A percentile compares a stretch with the other conserved stretches of the same genome.
Evolutionary conservation across 192 early-diverging fungal species (phyloP).

Genomic region (Diversispora epigaea): DNA sequence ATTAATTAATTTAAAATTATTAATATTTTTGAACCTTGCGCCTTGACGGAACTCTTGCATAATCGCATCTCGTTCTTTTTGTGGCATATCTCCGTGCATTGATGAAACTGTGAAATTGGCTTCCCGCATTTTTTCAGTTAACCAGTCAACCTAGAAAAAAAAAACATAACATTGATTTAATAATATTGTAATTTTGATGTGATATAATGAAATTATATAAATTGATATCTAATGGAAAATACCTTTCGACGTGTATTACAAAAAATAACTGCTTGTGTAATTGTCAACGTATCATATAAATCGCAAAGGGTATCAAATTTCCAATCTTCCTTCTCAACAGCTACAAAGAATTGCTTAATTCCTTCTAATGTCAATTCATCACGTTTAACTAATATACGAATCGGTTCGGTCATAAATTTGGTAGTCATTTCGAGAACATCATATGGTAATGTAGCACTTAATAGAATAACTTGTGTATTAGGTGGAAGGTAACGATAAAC

Average conservation of each 20-base stretch:
- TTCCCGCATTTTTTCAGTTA: constrained; percentile 93
- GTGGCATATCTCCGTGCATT: constrained; percentile 99
- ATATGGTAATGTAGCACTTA: constrained; percentile 89
- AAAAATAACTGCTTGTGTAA: constrained; percentile 99
- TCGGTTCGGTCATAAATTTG: constrained; percentile 97
- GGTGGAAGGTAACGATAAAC: constrained; percentile 92
- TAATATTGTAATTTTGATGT: background rate
- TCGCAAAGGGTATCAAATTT: constrained; percentile 98
- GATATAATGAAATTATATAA: no score
- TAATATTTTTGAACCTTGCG: constrained; percentile 52
- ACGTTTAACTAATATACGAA: constrained; percentile 96
- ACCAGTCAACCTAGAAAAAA: constrained; percentile 79
- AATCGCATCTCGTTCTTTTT: constrained; percentile 94
- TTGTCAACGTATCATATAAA: constrained; percentile 93
- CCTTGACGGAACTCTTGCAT: constrained; percentile 98
- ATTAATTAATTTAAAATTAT: background rate
- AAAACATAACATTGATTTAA: background rate
- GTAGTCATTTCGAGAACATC: constrained; percentile 96
- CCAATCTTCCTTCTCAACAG: constrained; percentile 97
- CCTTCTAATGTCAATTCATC: constrained; percentile 98
- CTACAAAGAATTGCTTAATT: constrained; percentile 98
- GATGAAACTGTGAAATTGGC: constrained; percentile 97
- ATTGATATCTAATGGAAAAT: background rate
- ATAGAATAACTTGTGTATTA: constrained; percentile 86
- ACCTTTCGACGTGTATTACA: constrained; percentile 95